These are phyloP conservation scores for Phragmites australis DNA, from an alignment of 176 grass and related monocot genomes.

Conservation along the genomic window DNA sequence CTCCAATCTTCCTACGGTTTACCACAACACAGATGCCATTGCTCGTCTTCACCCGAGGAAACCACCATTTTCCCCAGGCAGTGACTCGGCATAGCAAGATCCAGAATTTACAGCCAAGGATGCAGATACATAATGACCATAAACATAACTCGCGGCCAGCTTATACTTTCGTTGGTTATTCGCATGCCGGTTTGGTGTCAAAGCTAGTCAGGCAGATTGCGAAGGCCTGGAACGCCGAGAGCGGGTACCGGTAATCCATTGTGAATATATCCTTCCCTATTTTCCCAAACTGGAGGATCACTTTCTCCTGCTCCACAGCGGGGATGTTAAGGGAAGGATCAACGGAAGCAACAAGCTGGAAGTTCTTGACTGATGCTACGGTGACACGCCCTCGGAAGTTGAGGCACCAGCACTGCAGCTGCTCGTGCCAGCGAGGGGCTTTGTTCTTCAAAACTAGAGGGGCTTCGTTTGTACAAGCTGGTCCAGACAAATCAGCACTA, in stretches of 20 bases:
- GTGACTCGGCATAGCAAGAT: neutral
- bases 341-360: slow-evolving; percentile 79
- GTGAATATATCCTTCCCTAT: slow-evolving; percentile 99
- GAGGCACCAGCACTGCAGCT: slow-evolving; percentile 98
- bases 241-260: slow-evolving; percentile 92
- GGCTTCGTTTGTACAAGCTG: slow-evolving; percentile 17
- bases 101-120: slow-evolving; percentile 41
- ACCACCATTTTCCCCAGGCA: slow-evolving; percentile 10
- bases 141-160: neutral
- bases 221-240: slow-evolving; percentile 93
- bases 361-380: slow-evolving; percentile 96
- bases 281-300: slow-evolving; percentile 93
- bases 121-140: slow-evolving; percentile 1
- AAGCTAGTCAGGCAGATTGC: slow-evolving; percentile 97
- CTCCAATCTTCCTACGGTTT: slow-evolving; percentile 13
- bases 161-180: slow-evolving; percentile 38
- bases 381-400: slow-evolving; percentile 96
- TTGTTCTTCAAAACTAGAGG: slow-evolving; percentile 91
- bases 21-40: slow-evolving; percentile 26
- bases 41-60: slow-evolving; percentile 15
- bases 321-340: slow-evolving; percentile 63
- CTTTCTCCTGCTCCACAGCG: slow-evolving; percentile 73
- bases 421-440: slow-evolving; percentile 92
- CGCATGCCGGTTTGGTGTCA: slow-evolving; percentile 93
- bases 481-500: slow-evolving; percentile 36